Base-by-base conservation (phyloP, 305 asterid genomes). In the Stenogyne calaminthoides region DNA sequence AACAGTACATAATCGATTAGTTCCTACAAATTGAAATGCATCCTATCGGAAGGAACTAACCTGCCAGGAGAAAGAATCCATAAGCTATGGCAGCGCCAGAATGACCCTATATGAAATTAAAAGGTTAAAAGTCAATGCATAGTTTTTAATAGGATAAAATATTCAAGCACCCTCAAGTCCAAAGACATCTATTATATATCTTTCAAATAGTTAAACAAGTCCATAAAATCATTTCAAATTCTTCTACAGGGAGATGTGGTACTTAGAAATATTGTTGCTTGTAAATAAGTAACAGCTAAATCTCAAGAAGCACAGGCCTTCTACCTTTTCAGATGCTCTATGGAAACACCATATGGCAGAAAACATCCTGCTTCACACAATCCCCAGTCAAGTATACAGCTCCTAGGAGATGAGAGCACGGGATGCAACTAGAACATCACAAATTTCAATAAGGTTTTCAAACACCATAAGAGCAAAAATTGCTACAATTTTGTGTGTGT, bases 281-380 rank as follows among this genome's bases (percentile, higher is more conserved):
- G 9, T 57, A 54, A 75, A 75, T 20, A 25, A 52, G 36, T 20
- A 39, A 59, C 39, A 61, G 73, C 27, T 46, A 36, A 54, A 70
- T 76, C 54, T 18, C 73, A 25, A 74, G 54, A 80, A 56, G 73
- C 61, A 49, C 47, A 22, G 49, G 64, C 6, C 57, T 44, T 37
- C 36, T 81, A 93, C 98, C 97, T 88, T 93, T 80, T 88, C 84
- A 22, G 98, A 89, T 74, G 98, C 98, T 78, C 92, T 84, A 73
- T 91, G 94, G 91, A 93, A 91, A 80, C 98, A 93, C 97, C 98
- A 93, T 46, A 93, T 69, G 64, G 98, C 98, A 12, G 96, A 89
- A 81, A 73, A 88, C 69, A 78, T 93, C 98, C 81, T 86, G 88
- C 71, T 82, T 82, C 82, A 91, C 95, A 34, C 98, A 93, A 81